Percentiles rank a stretch among this genome's conserved stretches.
Evolutionary conservation across 1,284 basidiomycete species (phyloP).

Genomic region (Wallemia hederae): DNA sequence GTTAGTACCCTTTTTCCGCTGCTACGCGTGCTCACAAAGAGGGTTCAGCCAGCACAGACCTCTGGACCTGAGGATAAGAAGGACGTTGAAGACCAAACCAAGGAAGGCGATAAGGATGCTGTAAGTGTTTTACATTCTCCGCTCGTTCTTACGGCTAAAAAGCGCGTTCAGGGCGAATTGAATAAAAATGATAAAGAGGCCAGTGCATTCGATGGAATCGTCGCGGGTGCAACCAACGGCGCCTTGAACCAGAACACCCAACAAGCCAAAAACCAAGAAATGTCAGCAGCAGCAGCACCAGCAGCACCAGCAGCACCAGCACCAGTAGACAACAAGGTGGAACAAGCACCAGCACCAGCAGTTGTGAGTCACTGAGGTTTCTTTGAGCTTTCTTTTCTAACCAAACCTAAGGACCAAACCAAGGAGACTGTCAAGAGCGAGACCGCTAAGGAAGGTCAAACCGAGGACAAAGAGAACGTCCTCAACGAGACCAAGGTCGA

Average conservation of each 20-base stretch:
- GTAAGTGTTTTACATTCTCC: not conserved
- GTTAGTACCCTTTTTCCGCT: not conserved
- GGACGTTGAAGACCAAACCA: not conserved
- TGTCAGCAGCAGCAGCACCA: no score
- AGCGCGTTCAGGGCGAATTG: not conserved
- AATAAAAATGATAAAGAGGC: not conserved
- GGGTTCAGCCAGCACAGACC: not conserved
- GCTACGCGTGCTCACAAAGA: not conserved
- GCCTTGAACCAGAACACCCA: not conserved
- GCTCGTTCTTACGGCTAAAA: not conserved
- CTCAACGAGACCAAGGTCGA: not conserved
- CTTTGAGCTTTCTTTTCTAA: no score
- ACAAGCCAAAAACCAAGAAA: not conserved
- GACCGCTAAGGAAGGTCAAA: no score
- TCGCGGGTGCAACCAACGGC: not conserved
- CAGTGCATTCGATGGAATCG: not conserved
- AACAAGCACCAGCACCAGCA: no score
- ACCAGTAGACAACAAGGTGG: no score
- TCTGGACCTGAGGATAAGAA: not conserved
- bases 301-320: no score
- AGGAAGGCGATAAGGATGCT: not conserved
- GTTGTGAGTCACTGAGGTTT: no score
- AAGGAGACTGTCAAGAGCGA: no score
- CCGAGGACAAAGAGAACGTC: not conserved
- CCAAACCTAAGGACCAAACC: no score